Base-by-base conservation (phyloP, 2,329 filamentous ascomycete genomes). In the Trichoderma polysporum region DNA sequence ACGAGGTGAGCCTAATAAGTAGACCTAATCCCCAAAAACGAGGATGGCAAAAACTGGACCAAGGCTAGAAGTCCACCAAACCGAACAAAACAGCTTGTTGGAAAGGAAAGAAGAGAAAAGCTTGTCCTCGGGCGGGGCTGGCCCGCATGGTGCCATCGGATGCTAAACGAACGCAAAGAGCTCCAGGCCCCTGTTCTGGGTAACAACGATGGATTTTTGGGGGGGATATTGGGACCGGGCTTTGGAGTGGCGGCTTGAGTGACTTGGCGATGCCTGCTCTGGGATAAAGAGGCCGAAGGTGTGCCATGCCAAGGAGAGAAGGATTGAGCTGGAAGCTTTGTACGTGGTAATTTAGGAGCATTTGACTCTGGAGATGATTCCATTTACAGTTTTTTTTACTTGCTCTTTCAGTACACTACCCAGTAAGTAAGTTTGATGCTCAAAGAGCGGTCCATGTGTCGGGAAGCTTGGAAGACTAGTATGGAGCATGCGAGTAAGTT, bases 101-200 rank as follows among this genome's bases (percentile, higher is more conserved):
- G 33, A 2, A 57, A 33, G 19, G 31, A 19, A 12, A 37, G 13
- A 56, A 33, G 10, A 49, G 29, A 64, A 64, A 64, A 64, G 61
- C 61, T 64, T 64, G 50, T 64, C 22, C 33, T 49, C 22, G 45
- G 35, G 56, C 57, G 35, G 47, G 58, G 50, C 66, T 41, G 52
- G 66, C 29, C 65, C 53, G 56, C 64, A 67, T 67, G 66, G 66
- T 67, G 66, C 59, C 66, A 67, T 67, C 59, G 66, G 50, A 33
- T 62, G 58, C 66, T 62, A 63, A 58, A 67, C 53, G 52, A 39
- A 63, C 66, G 58, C 60, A 56, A 67, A 58, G 35, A 64, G 61
- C 50, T 54, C 39, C 61, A 33, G 27, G 45, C 15, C 27, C 60
- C 27, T 47, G 7, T 54, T 64, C 41, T 54, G 29, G 61, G 61